Evolutionary conservation across 306 rosid species (phyloP).

Genomic region (Vicia faba): DNA sequence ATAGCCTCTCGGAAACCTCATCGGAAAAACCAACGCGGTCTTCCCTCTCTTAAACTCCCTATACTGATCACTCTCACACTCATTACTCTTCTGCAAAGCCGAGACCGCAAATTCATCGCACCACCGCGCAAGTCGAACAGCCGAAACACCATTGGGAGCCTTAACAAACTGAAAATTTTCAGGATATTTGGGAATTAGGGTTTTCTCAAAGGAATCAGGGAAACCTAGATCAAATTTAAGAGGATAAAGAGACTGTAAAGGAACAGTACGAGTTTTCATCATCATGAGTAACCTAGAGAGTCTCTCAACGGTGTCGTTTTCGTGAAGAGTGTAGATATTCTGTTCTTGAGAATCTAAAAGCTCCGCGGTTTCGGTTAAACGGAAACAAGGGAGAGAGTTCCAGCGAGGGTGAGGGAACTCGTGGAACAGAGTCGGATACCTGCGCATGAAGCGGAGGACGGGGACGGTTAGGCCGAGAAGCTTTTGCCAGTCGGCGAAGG

Average conservation of each 20-base stretch:
- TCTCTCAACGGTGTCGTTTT: constrained; percentile 55
- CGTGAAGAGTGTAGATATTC: constrained; percentile 50
- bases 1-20: constrained; percentile 88
- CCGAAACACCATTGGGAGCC: constrained; percentile 53
- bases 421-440: constrained; percentile 80
- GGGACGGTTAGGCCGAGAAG: constrained; percentile 73
- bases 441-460: constrained; percentile 82
- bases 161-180: constrained; percentile 56
- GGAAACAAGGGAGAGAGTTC: constrained; percentile 70
- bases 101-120: constrained; percentile 68
- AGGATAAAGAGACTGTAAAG: constrained; percentile 56
- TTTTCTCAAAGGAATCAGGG: constrained; percentile 70
- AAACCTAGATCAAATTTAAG: constrained; percentile 88
- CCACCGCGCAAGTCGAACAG: constrained; percentile 54
- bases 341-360: constrained; percentile 67
- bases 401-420: constrained; percentile 89
- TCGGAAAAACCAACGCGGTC: constrained; percentile 62
- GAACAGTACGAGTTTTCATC: constrained; percentile 51
- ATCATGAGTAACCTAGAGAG: constrained; percentile 82
- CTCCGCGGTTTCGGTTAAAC: constrained; percentile 69
- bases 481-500: constrained; percentile 83
- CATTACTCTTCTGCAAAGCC: constrained; percentile 67
- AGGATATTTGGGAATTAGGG: constrained; percentile 62
- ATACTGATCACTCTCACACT: constrained; percentile 51
- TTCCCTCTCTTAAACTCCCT: constrained; percentile 75